Evolutionary conservation across 352 stramenopile species (phyloP).

Genomic region (Phytophthora palmivora): DNA sequence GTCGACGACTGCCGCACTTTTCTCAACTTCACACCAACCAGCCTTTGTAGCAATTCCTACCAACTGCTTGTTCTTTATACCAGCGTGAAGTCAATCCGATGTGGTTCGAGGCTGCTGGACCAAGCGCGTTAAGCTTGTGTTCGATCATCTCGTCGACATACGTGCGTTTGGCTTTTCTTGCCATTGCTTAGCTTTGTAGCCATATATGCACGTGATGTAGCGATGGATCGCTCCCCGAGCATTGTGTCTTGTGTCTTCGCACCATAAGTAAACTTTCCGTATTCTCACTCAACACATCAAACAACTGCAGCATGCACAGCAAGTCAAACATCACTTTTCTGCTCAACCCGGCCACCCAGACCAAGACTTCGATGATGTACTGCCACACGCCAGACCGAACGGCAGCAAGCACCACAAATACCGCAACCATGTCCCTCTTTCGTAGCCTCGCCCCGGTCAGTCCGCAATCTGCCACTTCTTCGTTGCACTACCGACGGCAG

Average conservation of each 20-base stretch:
- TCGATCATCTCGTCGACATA: slow-evolving; percentile 4
- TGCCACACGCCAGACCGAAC: slow-evolving; percentile 18
- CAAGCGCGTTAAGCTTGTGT: slow-evolving; percentile 16
- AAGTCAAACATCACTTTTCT: slow-evolving; percentile 56
- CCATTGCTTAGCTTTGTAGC: slow-evolving; percentile 17
- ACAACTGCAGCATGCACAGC: slow-evolving; percentile 32
- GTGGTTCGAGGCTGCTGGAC: slow-evolving; percentile 2
- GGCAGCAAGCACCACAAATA: neutral
- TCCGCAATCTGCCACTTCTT: slow-evolving; percentile 35
- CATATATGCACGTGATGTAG: slow-evolving; percentile 7
- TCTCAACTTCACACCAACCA: neutral
- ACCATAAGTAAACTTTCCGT: slow-evolving; percentile 17
- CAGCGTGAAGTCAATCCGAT: neutral
- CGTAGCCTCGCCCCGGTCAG: slow-evolving; percentile 33
- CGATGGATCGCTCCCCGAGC: neutral
- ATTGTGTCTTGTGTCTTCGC: neutral
- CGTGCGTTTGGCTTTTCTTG: slow-evolving; percentile 23
- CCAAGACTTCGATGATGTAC: slow-evolving; percentile 15
- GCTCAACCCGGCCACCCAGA: slow-evolving; percentile 41
- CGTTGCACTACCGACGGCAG: slow-evolving; percentile 33
- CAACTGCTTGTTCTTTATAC: slow-evolving; percentile 11
- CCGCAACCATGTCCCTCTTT: slow-evolving; percentile 40
- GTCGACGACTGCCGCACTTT: neutral
- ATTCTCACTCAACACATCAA: slow-evolving; percentile 7
- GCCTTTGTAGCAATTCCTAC: slow-evolving; percentile 15